Conservation (phyloP, 2,329 filamentous ascomycete genomes). For the Trichoderma brevicompactum region DNA sequence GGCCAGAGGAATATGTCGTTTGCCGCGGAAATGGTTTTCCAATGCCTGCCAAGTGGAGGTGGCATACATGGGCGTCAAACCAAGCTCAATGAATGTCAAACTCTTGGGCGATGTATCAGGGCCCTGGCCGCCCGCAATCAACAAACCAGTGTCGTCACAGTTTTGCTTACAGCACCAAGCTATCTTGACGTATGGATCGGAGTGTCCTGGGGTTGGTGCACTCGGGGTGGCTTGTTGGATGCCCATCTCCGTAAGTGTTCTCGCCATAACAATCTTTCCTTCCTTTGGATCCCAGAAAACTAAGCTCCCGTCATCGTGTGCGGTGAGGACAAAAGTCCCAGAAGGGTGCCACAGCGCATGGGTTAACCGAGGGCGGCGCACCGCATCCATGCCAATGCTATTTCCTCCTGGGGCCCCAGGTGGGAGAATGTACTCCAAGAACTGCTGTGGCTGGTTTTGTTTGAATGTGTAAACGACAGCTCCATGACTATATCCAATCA, state of each 20-base stretch:
- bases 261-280: slow-evolving; percentile 78
- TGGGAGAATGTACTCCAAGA: slow-evolving; percentile 82
- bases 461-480: slow-evolving; percentile 95
- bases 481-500: slow-evolving; percentile 89
- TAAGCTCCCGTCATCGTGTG: slow-evolving; percentile 86
- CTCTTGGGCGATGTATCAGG: slow-evolving; percentile 71
- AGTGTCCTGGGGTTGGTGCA: slow-evolving; percentile 59
- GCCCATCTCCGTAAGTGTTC: slow-evolving; percentile 75
- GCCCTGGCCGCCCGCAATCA: slow-evolving; percentile 81
- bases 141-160: slow-evolving; percentile 86
- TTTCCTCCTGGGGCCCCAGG: slow-evolving; percentile 84
- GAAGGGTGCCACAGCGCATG: slow-evolving; percentile 95
- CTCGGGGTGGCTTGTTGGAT: slow-evolving; percentile 68
- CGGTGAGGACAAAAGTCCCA: slow-evolving; percentile 84
- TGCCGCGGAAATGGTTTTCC: slow-evolving; percentile 77
- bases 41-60: slow-evolving; percentile 90
- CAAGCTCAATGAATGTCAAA: slow-evolving; percentile 87
- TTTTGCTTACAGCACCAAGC: slow-evolving; percentile 95
- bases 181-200: slow-evolving; percentile 77
- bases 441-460: slow-evolving; percentile 76
- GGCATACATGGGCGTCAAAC: slow-evolving; percentile 84
- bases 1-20: slow-evolving; percentile 70
- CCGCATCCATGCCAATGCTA: slow-evolving; percentile 61
- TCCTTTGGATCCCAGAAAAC: slow-evolving; percentile 96
- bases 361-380: slow-evolving; percentile 73